Evolutionary conservation across 345 rosid genomes (phyloP), one percentile per base, ranked within the genome.

Genomic region (Aurinia saxatilis): DNA sequence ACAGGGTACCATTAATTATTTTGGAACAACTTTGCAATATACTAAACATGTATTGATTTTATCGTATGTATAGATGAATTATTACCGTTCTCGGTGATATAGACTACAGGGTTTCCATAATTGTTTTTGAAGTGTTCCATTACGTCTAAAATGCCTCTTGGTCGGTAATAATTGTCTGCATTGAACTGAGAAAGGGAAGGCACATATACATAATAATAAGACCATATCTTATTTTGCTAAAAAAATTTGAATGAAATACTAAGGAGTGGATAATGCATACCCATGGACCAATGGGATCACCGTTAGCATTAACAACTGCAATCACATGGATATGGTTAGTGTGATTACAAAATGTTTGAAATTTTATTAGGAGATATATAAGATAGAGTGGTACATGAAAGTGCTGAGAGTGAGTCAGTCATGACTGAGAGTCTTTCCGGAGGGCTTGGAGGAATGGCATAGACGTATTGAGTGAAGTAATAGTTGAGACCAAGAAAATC

Each of bases 401-500:
- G 50, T 11, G 8, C 4, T 8, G 40, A 10, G 16, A 2, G 48
- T 7, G 67, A 50, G 12, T 63, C 58, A 21, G 1, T 29, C 49
- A 63, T 2, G 18, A 42, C 67, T 10, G 1, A 14, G 50, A 39
- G 59, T 30, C 5, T 19, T 17, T 39, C 0, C 2, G 11, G 37
- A 50, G 59, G 50, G 39, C 9, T 50, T 39, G 57, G 18, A 3
- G 23, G 36, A 60, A 12, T 36, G 15, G 35, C 17, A 0, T 38
- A 3, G 12, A 16, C 60, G 12, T 40, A 59, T 9, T 68, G 72
- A 50, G 73, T 50, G 38, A 34, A 5, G 38, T 68, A 68, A 51
- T 68, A 60, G 46, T 68, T 68, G 53, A 68, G 53, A 33, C 73
- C 73, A 42, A 68, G 53, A 44, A 68, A 68, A 51, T 68, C 66